Base-by-base conservation (phyloP, 345 rosid genomes). In the Firmiana major region DNA sequence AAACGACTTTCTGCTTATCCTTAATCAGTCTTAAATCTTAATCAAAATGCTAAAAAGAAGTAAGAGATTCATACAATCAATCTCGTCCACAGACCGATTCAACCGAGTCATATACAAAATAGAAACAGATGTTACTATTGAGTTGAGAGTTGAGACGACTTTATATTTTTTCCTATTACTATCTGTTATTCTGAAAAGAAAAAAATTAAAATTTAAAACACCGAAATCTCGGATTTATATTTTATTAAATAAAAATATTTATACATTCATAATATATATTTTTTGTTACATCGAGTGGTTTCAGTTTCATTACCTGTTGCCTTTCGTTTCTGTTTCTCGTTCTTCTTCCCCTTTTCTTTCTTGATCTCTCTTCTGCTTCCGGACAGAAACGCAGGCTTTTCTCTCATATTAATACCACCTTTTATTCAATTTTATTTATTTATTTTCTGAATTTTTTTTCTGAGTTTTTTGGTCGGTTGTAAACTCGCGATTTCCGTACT, bases 221-320 rank as follows among this genome's bases (percentile, higher is more conserved):
- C 34, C 34, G 34, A 31, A 31, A 31, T 31, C 34, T 31, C 40
- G 40, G 5, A 38, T 38, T 38, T 38, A 3, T 59, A 73, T 77
- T 77, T 24, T 7, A 42, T 7, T 60, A 36, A 74, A 13, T 10
- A 9, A 26, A 58, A 21, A 59, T 26, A 58, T 26, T 4, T 24
- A 60, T 60, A 9, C 4, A 15, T 26, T 3, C 22, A 19, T 19
- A 3, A 7, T 58, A 10, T 60, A 3, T 59, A 3, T 48, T 46
- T 19, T 69, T 24, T 12, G 11, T 12, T 26, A 22, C 58, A 1
- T 82, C 80, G 68, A 78, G 85, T 85, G 87, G 85, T 80, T 78
- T 75, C 82, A 65, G 87, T 75, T 67, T 68, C 64, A 83, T 60
- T 83, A 67, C 78, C 82, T 82, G 34, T 74, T 80, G 78, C 72